A percentile compares a stretch with the other conserved stretches of the same genome.
These are phyloP conservation scores for Wickerhamiella allomyrinae DNA, from an alignment of 805 yeast genomes.

Conservation along the genomic window DNA sequence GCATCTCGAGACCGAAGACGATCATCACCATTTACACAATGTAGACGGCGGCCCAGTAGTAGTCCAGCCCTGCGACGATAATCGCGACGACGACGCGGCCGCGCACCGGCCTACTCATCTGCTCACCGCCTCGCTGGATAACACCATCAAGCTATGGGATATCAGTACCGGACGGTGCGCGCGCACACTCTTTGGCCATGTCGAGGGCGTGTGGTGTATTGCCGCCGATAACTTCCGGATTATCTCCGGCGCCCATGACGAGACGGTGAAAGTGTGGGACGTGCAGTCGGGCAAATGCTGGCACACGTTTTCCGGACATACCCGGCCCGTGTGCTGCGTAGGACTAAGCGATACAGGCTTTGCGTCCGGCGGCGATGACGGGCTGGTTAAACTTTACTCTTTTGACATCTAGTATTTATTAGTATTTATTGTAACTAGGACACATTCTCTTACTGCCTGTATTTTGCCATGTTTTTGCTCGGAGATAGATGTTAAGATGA, in stretches of 20 bases:
- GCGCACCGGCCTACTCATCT: slow-evolving; percentile 61
- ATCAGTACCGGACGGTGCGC: slow-evolving; percentile 74
- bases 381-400: slow-evolving; percentile 70
- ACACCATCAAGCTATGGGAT: slow-evolving; percentile 89
- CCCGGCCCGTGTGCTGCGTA: slow-evolving; percentile 44
- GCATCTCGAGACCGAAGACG: slow-evolving; percentile 40
- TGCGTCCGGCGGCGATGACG: slow-evolving; percentile 82
- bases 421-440: not conserved
- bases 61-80: slow-evolving; percentile 3
- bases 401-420: slow-evolving; percentile 32
- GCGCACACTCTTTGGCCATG: slow-evolving; percentile 92
- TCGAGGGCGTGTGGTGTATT: slow-evolving; percentile 96
- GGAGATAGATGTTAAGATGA: too few species aligned
- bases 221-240: slow-evolving; percentile 93
- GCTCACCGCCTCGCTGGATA: slow-evolving; percentile 77
- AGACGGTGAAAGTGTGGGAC: slow-evolving; percentile 87
- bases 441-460: too few species aligned
- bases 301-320: slow-evolving; percentile 75
- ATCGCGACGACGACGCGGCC: slow-evolving; percentile 14
- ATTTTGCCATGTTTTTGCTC: too few species aligned
- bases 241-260: slow-evolving; percentile 89
- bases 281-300: slow-evolving; percentile 85
- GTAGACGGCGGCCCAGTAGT: slow-evolving; percentile 1
- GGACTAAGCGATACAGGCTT: slow-evolving; percentile 79
- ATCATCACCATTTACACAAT: slow-evolving; percentile 17